Evolutionary conservation across 2,329 filamentous ascomycete genomes (phyloP), one percentile per base, ranked within the genome.

Genomic region (Apiospora marii): DNA sequence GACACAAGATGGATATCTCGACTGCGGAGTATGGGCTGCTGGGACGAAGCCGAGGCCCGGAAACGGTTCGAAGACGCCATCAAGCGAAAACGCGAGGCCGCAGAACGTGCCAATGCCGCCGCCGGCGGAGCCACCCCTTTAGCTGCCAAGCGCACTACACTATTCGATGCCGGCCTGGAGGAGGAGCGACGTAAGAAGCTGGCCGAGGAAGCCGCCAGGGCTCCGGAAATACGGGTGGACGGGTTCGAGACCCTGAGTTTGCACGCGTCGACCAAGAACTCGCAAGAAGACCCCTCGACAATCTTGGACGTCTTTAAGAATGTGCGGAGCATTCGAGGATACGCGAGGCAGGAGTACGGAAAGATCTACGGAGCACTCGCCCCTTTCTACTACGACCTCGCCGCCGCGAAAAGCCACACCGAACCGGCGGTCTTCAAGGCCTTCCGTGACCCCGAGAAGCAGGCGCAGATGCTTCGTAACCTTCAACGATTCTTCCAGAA

Each of bases 1-100:
- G 96, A 99, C 82, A 94, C 95, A 69, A 90, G 96, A 85, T 99
- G 96, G 96, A 93, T 98, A 51, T 91, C 94, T 75, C 90, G 94
- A 75, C 84, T 99, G 71, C 93, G 93, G 80, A 91, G 89, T 73
- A 98, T 99, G 91, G 94, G 92, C 1, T 93, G 93, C 76, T 99
- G 96, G 96, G 92, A 97, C 79, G 96, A 99, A 80, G 82, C 86
- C 4, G 96, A 98, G 80, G 96, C 96, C 5, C 89, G 95, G 74
- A 91, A 90, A 76, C 86, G 93, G 70, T 94, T 94, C 70, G 96
- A 98, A 74, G 92, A 96, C 34, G 88, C 89, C 10, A 87, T 92
- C 78, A 85, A 85, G 75, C 85, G 85, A 77, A 88, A 89, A 79
- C 85, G 90, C 30, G 92, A 94, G 74, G 87, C 89, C 2, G 80